Percentiles rank a stretch among this genome's conserved stretches.
Conservation (phyloP, 106 monocot genomes). For the Agapanthus africanus region DNA sequence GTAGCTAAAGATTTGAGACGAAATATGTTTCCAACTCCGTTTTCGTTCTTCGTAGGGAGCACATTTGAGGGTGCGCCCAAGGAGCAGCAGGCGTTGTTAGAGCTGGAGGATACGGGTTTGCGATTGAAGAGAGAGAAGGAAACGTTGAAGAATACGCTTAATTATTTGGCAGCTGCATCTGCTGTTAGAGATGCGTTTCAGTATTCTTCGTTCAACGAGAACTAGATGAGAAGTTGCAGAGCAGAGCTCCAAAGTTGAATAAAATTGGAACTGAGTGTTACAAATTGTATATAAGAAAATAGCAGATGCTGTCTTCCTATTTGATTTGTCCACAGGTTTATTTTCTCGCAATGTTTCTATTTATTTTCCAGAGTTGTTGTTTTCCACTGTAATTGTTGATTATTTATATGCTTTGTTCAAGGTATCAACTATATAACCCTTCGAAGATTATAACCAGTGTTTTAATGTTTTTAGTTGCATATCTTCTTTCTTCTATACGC, state of each 20-base stretch:
- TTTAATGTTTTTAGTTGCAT: too few species aligned
- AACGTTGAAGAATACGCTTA: constrained; percentile 23
- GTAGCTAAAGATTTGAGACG: constrained; percentile 15
- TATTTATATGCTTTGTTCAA: neutral
- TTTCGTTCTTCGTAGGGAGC: too few species aligned
- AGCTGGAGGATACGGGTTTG: constrained; percentile 24
- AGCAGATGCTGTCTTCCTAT: neutral
- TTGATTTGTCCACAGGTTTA: neutral
- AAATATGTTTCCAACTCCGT: constrained; percentile 23
- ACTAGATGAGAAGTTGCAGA: constrained; percentile 4
- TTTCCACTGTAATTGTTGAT: neutral
- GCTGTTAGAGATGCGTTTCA: constrained; percentile 31
- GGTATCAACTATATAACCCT: neutral
- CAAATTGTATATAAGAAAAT: neutral
- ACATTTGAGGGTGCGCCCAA: constrained; percentile 22
- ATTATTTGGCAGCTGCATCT: constrained; percentile 28
- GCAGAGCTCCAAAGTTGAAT: neutral
- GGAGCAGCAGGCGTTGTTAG: constrained; percentile 33
- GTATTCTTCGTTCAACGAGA: constrained; percentile 17
- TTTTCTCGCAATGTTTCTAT: neutral
- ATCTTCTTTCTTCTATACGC: too few species aligned
- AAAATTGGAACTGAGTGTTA: too few species aligned
- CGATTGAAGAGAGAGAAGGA: constrained; percentile 32
- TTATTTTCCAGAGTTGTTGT: neutral
- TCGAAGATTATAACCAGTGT: too few species aligned